A percentile compares a stretch with the other conserved stretches of the same genome.
These are phyloP conservation scores for Macadamia tetraphylla DNA, from an alignment of 164 flowering plant species.

Conservation along the genomic window DNA sequence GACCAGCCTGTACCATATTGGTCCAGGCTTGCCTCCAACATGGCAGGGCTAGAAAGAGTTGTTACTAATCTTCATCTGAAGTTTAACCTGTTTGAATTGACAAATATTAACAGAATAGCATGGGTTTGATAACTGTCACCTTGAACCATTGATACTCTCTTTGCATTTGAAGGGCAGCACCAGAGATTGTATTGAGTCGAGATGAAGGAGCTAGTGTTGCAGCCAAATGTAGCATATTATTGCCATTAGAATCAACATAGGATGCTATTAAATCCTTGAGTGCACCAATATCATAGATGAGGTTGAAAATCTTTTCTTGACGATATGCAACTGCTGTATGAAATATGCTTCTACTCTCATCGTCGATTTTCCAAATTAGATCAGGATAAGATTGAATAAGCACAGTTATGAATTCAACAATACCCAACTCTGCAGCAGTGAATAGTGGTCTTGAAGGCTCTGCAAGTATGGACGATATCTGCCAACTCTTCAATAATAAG, in stretches of 20 bases:
- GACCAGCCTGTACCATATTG: not conserved
- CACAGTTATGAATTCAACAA: slow-evolving; percentile 10
- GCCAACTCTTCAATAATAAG: not conserved
- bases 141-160: not conserved
- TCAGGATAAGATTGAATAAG: slow-evolving; percentile 19
- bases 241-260: not conserved
- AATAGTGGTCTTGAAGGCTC: slow-evolving; percentile 8
- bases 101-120: no score
- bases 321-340: slow-evolving; percentile 15
- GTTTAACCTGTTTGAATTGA: not conserved
- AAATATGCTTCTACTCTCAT: slow-evolving; percentile 10
- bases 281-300: slow-evolving; percentile 6
- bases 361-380: slow-evolving; percentile 14
- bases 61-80: not conserved
- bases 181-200: not conserved
- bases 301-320: slow-evolving; percentile 16
- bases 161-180: not conserved
- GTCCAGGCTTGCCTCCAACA: not conserved
- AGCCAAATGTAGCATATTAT: not conserved
- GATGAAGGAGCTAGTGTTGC: not conserved
- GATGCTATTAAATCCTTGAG: not conserved
- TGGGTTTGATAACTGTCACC: not conserved
- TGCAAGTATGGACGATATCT: slow-evolving; percentile 8
- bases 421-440: slow-evolving; percentile 19
- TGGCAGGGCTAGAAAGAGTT: no score